Evolutionary conservation across 208 protist genomes (phyloP).

Genomic region (Herpetomonas tarakana): DNA sequence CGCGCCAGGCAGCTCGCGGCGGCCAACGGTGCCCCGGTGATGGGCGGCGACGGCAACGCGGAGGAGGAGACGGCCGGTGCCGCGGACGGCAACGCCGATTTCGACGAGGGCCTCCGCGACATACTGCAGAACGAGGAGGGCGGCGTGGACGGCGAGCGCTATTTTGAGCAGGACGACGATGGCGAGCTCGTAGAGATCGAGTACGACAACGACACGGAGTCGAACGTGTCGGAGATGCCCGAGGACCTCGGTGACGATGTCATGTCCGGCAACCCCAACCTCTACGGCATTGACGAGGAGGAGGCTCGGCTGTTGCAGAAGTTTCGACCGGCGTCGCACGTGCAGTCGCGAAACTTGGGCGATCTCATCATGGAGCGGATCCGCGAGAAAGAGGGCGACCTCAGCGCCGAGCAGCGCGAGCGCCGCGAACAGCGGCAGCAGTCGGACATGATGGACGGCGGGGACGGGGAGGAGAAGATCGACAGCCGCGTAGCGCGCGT

Average conservation of each 20-base stretch:
- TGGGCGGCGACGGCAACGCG: slow-evolving; percentile 15
- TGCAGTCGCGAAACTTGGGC: slow-evolving; percentile 87
- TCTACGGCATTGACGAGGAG: slow-evolving; percentile 89
- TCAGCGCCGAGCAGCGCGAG: slow-evolving; percentile 17
- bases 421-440: slow-evolving; percentile 6
- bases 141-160: slow-evolving; percentile 11
- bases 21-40: not conserved
- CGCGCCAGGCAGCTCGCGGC: not conserved
- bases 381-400: slow-evolving; percentile 68
- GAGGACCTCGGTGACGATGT: slow-evolving; percentile 59
- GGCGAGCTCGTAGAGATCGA: slow-evolving; percentile 59
- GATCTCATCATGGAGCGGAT: slow-evolving; percentile 93
- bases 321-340: slow-evolving; percentile 79
- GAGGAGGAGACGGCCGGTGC: slow-evolving; percentile 18
- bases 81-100: not conserved
- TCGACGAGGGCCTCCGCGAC: slow-evolving; percentile 4
- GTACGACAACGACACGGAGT: slow-evolving; percentile 82
- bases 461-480: slow-evolving; percentile 39
- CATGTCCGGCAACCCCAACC: slow-evolving; percentile 24
- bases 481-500: slow-evolving; percentile 86
- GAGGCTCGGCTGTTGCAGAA: slow-evolving; percentile 84
- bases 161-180: slow-evolving; percentile 35
- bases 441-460: slow-evolving; percentile 1
- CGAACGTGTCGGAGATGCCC: slow-evolving; percentile 72
- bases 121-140: slow-evolving; percentile 2